A percentile compares a stretch with the other conserved stretches of the same genome.
These are phyloP conservation scores for Fusarium humuli DNA, from an alignment of 2,329 filamentous ascomycete genomes.

Conservation along the genomic window DNA sequence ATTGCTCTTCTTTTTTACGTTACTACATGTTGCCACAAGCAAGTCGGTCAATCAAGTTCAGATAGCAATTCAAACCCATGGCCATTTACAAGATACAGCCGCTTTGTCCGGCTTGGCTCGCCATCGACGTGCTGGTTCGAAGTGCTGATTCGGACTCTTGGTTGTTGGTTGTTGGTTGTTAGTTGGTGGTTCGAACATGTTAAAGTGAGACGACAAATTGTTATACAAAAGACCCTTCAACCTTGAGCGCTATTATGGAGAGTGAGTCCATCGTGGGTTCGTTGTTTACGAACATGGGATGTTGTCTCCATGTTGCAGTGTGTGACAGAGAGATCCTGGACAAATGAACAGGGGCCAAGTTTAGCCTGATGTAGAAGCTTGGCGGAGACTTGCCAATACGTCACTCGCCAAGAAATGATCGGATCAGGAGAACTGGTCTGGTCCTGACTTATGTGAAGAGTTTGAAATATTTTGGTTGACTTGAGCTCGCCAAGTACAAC, in stretches of 20 bases:
- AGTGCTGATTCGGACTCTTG: neutral
- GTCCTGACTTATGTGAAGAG: neutral
- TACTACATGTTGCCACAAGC: neutral
- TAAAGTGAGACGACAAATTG: no score
- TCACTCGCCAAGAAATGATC: neutral
- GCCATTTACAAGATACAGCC: neutral
- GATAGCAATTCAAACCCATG: neutral
- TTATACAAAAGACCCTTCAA: neutral
- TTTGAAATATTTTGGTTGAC: neutral
- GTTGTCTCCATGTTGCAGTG: neutral
- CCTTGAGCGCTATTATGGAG: neutral
- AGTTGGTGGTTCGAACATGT: no score
- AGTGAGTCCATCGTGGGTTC: neutral
- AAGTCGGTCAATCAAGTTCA: neutral
- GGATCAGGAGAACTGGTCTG: neutral
- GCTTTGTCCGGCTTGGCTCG: neutral
- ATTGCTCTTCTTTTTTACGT: neutral
- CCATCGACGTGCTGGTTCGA: neutral
- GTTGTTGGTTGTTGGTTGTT: neutral
- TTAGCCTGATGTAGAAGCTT: neutral
- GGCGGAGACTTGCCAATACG: neutral
- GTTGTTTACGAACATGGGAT: neutral
- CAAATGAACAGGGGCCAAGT: neutral
- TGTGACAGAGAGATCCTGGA: neutral
- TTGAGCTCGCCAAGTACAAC: no score